Conservation (phyloP, 768 basidiomycete species). For the Mycena vitilis region DNA sequence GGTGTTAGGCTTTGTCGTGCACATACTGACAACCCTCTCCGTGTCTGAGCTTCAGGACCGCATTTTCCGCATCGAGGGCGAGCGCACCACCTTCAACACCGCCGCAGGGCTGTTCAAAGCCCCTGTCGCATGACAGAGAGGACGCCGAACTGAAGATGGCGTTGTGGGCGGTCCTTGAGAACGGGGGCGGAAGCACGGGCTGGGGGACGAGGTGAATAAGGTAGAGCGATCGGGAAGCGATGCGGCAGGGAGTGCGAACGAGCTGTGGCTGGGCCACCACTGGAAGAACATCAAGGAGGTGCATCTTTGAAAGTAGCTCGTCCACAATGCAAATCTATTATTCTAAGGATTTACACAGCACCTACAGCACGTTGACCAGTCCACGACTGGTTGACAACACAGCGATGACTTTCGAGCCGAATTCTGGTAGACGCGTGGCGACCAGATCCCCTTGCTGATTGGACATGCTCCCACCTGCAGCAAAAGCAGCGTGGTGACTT, state of each 20-base stretch:
- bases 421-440: neutral
- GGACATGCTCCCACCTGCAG: slow-evolving; percentile 44
- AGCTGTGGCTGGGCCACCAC: slow-evolving; percentile 36
- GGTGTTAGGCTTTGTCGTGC: slow-evolving; percentile 47
- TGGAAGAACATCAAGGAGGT: slow-evolving; percentile 40
- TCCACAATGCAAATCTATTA: no score
- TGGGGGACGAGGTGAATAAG: slow-evolving; percentile 27
- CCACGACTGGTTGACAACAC: neutral
- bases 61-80: slow-evolving; percentile 50
- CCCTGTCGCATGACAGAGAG: slow-evolving; percentile 13
- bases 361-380: neutral
- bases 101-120: slow-evolving; percentile 40
- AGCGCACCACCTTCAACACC: slow-evolving; percentile 42
- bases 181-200: slow-evolving; percentile 33
- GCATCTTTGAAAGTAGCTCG: slow-evolving; percentile 24
- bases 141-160: slow-evolving; percentile 7
- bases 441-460: slow-evolving; percentile 16
- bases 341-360: no score
- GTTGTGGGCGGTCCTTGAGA: slow-evolving; percentile 21
- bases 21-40: slow-evolving; percentile 48
- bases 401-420: neutral
- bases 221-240: slow-evolving; percentile 28
- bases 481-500: slow-evolving; percentile 45
- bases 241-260: slow-evolving; percentile 37
- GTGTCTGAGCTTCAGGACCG: slow-evolving; percentile 41